Conservation (phyloP, 2,329 filamentous ascomycete genomes). For the Microdochium bolleyi region DNA sequence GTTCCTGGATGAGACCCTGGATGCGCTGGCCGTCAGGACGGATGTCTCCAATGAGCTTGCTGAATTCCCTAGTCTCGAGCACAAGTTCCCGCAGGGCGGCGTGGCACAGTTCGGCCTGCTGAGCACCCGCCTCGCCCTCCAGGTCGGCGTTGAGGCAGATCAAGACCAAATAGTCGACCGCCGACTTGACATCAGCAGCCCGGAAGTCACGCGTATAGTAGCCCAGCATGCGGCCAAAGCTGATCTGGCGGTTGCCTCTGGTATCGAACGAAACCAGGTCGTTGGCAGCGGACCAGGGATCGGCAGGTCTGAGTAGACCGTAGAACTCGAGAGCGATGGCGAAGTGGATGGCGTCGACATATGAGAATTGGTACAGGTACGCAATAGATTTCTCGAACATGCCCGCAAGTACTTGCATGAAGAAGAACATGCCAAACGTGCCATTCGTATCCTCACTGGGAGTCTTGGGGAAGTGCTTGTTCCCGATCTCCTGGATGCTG, state of each 20-base stretch:
- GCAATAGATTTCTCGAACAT: slow-evolving; percentile 92
- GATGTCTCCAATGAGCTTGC: slow-evolving; percentile 87
- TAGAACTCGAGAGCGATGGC: slow-evolving; percentile 85
- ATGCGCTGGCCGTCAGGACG: slow-evolving; percentile 77
- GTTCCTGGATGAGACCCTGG: slow-evolving; percentile 79
- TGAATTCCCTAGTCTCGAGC: slow-evolving; percentile 94
- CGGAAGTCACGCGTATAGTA: slow-evolving; percentile 96
- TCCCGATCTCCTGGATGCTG: slow-evolving; percentile 80
- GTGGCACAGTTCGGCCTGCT: slow-evolving; percentile 78
- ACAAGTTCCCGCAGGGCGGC: slow-evolving; percentile 90
- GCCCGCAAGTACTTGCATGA: slow-evolving; percentile 81
- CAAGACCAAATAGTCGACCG: slow-evolving; percentile 85
- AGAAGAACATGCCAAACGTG: slow-evolving; percentile 85
- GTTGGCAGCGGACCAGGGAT: slow-evolving; percentile 66
- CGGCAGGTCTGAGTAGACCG: slow-evolving; percentile 78
- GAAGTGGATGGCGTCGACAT: slow-evolving; percentile 91
- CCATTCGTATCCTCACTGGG: slow-evolving; percentile 65
- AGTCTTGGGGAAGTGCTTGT: slow-evolving; percentile 81
- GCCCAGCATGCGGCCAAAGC: slow-evolving; percentile 88
- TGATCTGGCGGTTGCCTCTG: slow-evolving; percentile 71
- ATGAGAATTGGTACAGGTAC: slow-evolving; percentile 86
- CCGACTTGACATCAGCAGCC: slow-evolving; percentile 78
- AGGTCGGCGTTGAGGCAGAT: slow-evolving; percentile 90
- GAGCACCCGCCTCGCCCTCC: slow-evolving; percentile 62
- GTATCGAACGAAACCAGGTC: slow-evolving; percentile 62